Evolutionary conservation across 1,139 yeast species (phyloP), one percentile per base, ranked within the genome.

Genomic region (Geotrichum carabidarum): DNA sequence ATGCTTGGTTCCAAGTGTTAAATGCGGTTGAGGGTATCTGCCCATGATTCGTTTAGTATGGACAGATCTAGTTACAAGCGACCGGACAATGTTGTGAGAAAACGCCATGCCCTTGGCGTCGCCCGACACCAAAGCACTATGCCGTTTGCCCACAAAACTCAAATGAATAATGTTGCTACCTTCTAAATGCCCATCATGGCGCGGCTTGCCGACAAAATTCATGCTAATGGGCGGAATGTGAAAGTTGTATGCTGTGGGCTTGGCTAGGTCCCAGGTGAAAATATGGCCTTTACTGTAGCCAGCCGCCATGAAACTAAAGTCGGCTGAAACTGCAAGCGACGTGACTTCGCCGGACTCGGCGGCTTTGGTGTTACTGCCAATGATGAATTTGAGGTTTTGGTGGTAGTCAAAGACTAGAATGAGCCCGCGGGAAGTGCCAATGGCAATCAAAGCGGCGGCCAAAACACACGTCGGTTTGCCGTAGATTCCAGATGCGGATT

Each of bases 361-460:
- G 32, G 62, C 57, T 36, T 61, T 59, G 9, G 63, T 57, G 36
- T 63, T 60, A 40, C 69, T 60, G 0, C 74, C 76, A 46, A 82
- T 64, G 0, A 75, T 71, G 54, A 69, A 71, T 34, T 73, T 71
- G 12, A 82, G 67, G 40, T 68, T 71, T 67, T 87, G 95, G 49
- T 76, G 77, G 61, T 83, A 85, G 63, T 82, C 84, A 66, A 84
- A 87, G 1, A 83, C 73, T 15, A 85, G 67, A 0, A 86, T 74
- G 47, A 67, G 71, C 1, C 91, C 91, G 49, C 74, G 74, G 1
- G 76, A 63, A 0, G 94, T 86, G 1, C 89, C 94, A 11, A 87
- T 64, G 0, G 80, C 80, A 1, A 88, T 74, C 53, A 74, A 74
- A 2, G 81, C 74, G 1, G 82, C 76, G 0, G 83, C 75, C 3